A percentile compares a stretch with the other conserved stretches of the same genome.
phyloP scores from a whole-genome alignment of 1,284 basidiomycete species.

The Coniferiporia weirii region DNA sequence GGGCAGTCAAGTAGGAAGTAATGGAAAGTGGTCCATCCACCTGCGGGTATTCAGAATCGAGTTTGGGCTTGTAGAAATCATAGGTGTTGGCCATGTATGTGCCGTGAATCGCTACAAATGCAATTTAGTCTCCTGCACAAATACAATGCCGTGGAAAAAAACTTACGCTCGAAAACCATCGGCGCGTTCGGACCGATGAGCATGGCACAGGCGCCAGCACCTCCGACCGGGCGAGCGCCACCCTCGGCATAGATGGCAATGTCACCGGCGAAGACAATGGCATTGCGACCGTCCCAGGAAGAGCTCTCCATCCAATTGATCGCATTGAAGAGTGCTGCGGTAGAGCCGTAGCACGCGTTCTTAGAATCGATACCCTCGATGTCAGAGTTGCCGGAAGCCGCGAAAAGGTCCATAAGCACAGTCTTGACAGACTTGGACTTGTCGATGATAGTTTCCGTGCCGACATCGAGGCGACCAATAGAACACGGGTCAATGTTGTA shows the following conservation, averaged over 20 bases:
- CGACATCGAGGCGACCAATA: conserved; percentile 96
- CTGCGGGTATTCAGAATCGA: conserved; percentile 91
- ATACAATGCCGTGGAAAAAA: conserved; percentile 43
- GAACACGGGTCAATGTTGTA: conserved; percentile 95
- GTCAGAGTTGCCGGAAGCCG: conserved; percentile 87
- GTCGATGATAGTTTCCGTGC: conserved; percentile 99
- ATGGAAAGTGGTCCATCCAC: conserved; percentile 98
- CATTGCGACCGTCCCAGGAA: conserved; percentile 98
- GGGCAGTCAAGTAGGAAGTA: conserved; percentile 90
- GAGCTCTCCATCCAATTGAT: conserved; percentile 95
- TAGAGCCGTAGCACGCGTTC: conserved; percentile 99
- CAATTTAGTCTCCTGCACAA: conserved; percentile 73
- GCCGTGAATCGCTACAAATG: conserved; percentile 82
- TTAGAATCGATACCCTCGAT: conserved; percentile 99
- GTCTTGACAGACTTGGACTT: conserved; percentile 99
- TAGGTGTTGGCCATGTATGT: conserved; percentile 98
- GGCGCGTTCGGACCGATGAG: conserved; percentile 96
- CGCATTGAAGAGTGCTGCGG: conserved; percentile 96
- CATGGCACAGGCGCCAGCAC: conserved; percentile 93
- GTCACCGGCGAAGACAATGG: conserved; percentile 95
- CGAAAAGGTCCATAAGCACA: conserved; percentile 97
- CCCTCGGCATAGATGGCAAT: conserved; percentile 99
- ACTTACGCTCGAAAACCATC: conserved; percentile 90
- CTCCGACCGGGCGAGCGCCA: conserved; percentile 90
- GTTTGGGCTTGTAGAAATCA: conserved; percentile 97